Conservation (phyloP, 371 early-diverging fungal genomes). For the Dinochytrium kinnereticum region DNA sequence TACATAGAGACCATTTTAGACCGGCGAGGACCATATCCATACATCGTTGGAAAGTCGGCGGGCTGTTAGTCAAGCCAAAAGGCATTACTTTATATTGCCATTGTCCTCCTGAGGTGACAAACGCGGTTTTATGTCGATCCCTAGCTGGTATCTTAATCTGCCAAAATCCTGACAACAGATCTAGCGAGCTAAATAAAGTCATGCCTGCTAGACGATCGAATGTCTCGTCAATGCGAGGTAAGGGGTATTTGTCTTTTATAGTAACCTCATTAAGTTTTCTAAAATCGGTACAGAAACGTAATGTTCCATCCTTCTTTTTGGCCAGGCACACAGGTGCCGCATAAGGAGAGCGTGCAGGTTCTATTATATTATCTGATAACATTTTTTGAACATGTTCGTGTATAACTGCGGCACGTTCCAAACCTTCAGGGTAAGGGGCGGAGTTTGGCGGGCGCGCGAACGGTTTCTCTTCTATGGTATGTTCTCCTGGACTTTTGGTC, state of each 20-base stretch:
- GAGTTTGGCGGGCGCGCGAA: conserved; percentile 9
- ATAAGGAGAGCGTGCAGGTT: conserved; percentile 50
- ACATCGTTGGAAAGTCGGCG: conserved; percentile 51
- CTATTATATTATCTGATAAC: conserved; percentile 23
- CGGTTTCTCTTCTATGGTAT: conserved; percentile 15
- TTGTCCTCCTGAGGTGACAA: conserved; percentile 44
- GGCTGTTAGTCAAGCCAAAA: conserved; percentile 58
- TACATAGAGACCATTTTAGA: conserved; percentile 21
- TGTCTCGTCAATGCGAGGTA: conserved; percentile 25
- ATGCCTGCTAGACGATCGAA: conserved; percentile 4
- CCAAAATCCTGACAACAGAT: conserved; percentile 25
- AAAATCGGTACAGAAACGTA: conserved; percentile 49
- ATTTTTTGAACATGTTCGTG: conserved; percentile 18
- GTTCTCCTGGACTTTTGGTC: not conserved
- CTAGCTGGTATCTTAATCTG: conserved; percentile 25
- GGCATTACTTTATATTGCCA: conserved; percentile 56
- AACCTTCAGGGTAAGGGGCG: conserved; percentile 23
- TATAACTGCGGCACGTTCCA: conserved; percentile 14
- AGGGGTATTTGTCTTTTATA: conserved; percentile 19
- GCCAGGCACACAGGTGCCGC: conserved; percentile 66
- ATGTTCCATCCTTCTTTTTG: conserved; percentile 58
- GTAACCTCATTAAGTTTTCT: conserved; percentile 32
- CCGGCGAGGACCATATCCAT: conserved; percentile 51
- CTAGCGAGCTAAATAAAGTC: conserved; percentile 11
- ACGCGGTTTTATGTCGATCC: conserved; percentile 39